These are phyloP conservation scores for Talaromyces sp. DNA, from an alignment of 2,329 filamentous ascomycete species.

Conservation along the genomic window DNA sequence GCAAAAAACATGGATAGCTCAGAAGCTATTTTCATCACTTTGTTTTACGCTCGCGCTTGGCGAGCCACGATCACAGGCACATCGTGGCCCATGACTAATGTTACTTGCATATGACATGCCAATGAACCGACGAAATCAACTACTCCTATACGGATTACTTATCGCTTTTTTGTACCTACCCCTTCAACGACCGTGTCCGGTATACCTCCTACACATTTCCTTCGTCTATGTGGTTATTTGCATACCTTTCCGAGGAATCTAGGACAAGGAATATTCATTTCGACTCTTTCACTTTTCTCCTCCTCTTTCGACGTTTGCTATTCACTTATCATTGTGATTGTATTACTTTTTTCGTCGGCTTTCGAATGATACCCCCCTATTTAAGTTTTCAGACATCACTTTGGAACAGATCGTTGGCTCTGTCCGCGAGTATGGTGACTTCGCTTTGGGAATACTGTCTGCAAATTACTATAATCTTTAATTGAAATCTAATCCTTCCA, in stretches of 20 bases:
- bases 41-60: neutral
- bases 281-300: neutral
- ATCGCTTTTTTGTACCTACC: neutral
- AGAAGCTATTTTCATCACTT: neutral
- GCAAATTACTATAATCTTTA: neutral
- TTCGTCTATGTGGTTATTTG: neutral
- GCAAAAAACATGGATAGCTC: constrained; percentile 39
- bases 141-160: neutral
- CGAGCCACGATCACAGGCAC: neutral
- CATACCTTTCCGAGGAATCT: neutral
- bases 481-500: neutral
- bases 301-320: neutral
- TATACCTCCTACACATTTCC: neutral
- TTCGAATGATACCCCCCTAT: constrained; percentile 4
- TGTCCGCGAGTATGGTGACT: neutral
- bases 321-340: neutral
- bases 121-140: neutral
- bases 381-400: neutral
- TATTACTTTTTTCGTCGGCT: neutral
- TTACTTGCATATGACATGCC: neutral
- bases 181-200: neutral
- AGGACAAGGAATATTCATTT: neutral
- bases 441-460: neutral
- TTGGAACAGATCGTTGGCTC: neutral
- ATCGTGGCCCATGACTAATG: neutral